A percentile compares a stretch with the other conserved stretches of the same genome.
Evolutionary conservation across 164 flowering plant species (phyloP).

Genomic region (Annona cherimola): DNA sequence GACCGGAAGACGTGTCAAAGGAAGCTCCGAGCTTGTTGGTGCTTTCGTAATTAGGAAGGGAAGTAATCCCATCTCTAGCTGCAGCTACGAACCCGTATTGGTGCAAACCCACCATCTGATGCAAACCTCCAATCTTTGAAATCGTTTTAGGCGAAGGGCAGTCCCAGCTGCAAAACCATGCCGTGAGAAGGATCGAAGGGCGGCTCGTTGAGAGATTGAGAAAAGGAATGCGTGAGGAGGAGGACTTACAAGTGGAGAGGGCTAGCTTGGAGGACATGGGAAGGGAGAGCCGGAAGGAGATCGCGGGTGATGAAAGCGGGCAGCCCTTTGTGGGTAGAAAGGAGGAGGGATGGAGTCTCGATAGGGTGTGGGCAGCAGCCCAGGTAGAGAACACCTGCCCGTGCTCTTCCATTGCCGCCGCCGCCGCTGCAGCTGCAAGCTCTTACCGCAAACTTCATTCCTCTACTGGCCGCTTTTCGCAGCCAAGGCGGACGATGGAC

Average conservation of each 20-base stretch:
- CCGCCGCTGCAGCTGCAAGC: constrained; percentile 29
- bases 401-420: constrained; percentile 52
- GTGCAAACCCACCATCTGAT: constrained; percentile 55
- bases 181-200: neutral
- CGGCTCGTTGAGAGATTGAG: neutral
- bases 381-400: constrained; percentile 54
- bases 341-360: constrained; percentile 80
- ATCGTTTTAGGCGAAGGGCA: constrained; percentile 52
- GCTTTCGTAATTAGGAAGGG: constrained; percentile 52
- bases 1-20: constrained; percentile 76
- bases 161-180: constrained; percentile 46
- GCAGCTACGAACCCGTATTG: constrained; percentile 57
- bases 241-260: constrained; percentile 84
- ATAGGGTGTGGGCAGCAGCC: constrained; percentile 39
- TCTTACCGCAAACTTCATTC: constrained; percentile 66
- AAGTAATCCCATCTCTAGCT: constrained; percentile 62
- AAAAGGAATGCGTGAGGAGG: neutral
- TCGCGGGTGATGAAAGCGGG: constrained; percentile 75
- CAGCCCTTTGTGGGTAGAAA: constrained; percentile 76
- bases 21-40: constrained; percentile 71
- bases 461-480: neutral
- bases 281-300: constrained; percentile 67
- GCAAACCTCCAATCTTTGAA: constrained; percentile 68
- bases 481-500: no score
- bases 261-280: constrained; percentile 63